phyloP scores from a whole-genome alignment of 805 yeast species.

The Lipomyces kockii region DNA sequence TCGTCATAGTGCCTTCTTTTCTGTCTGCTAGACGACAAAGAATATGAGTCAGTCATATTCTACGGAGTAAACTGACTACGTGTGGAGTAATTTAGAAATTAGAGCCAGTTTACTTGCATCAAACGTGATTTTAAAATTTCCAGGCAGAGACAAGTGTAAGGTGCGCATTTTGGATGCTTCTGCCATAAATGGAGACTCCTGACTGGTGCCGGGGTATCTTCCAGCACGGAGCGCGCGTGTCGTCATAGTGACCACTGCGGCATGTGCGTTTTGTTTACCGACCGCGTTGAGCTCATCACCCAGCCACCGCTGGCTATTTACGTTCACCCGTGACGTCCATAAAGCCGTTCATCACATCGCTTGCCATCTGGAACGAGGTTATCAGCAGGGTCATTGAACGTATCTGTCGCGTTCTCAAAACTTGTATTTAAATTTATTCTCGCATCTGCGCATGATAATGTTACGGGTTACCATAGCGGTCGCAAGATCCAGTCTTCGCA shows the following conservation, averaged over 20 bases:
- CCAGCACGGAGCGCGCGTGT: background rate
- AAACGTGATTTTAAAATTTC: background rate
- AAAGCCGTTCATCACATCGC: background rate
- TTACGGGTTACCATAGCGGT: background rate
- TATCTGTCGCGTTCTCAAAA: background rate
- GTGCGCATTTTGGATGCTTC: background rate
- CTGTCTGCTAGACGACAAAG: slow-evolving; percentile 1
- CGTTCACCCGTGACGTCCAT: background rate
- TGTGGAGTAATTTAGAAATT: background rate
- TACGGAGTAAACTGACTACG: background rate
- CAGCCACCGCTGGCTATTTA: background rate
- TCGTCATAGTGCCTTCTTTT: slow-evolving; percentile 17
- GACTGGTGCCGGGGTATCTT: background rate
- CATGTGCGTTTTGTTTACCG: background rate
- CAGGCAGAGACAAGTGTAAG: background rate
- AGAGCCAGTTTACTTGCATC: background rate
- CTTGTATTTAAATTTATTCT: background rate
- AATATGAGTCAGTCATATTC: slow-evolving; percentile 6
- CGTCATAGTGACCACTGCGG: background rate
- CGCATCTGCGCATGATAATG: background rate
- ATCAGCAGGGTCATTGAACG: background rate
- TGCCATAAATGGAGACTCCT: background rate
- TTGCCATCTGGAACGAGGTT: background rate
- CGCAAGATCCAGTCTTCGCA: background rate
- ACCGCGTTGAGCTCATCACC: background rate